These are phyloP conservation scores for Pseudofabraea citricarpa DNA, from an alignment of 2,329 filamentous ascomycete genomes.

Conservation along the genomic window DNA sequence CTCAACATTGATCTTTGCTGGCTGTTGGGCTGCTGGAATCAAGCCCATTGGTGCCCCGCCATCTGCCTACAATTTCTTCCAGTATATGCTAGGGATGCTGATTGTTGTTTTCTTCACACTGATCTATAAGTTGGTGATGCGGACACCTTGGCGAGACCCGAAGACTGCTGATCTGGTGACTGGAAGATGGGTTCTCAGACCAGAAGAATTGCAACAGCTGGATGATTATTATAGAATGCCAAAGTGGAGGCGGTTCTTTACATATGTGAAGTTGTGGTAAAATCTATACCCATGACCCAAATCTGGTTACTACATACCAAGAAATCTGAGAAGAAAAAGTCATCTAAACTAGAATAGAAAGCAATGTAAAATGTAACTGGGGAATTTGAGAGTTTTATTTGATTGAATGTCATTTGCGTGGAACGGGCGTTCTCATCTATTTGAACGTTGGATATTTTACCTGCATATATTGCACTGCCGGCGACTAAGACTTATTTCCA, in stretches of 20 bases:
- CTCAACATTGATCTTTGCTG: slow-evolving; percentile 1
- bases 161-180: slow-evolving; percentile 9
- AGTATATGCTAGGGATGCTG: slow-evolving; percentile 11
- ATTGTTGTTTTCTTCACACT: slow-evolving; percentile 5
- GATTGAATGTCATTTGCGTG: too few relatives aligned
- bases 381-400: too few relatives aligned
- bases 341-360: too few relatives aligned
- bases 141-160: slow-evolving; percentile 5
- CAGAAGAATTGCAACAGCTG: slow-evolving; percentile 7
- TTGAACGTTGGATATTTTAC: too few relatives aligned
- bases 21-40: slow-evolving; percentile 1
- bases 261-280: neutral
- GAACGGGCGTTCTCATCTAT: too few relatives aligned
- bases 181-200: slow-evolving; percentile 6
- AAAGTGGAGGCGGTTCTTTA: neutral
- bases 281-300: too few relatives aligned
- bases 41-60: neutral
- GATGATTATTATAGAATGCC: slow-evolving; percentile 7
- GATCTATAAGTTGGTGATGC: slow-evolving; percentile 7
- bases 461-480: too few relatives aligned
- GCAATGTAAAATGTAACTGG: too few relatives aligned
- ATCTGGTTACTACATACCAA: too few relatives aligned
- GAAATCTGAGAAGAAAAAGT: too few relatives aligned
- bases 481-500: too few relatives aligned
- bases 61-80: slow-evolving; percentile 9